Conservation (phyloP, 2,329 filamentous ascomycete genomes). For the Aurifilum marmelostoma region DNA sequence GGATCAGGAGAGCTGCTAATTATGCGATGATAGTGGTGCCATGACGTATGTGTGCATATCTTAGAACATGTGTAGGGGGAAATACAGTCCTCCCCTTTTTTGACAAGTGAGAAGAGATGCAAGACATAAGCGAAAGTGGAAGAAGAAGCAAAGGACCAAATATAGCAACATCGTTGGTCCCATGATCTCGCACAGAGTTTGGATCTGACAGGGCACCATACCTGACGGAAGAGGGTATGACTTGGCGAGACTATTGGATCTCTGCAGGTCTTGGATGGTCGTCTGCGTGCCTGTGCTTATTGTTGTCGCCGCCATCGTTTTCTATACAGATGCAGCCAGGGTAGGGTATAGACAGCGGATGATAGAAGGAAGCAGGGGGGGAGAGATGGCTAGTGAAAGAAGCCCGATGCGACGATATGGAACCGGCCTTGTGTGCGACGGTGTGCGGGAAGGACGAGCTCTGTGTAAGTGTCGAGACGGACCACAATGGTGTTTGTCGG, state of each 20-base stretch:
- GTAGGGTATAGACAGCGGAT: neutral
- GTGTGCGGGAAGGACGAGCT: neutral
- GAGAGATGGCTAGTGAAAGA: neutral
- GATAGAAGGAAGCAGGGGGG: neutral
- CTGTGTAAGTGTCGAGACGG: constrained; percentile 4
- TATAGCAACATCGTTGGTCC: neutral
- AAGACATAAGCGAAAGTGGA: neutral
- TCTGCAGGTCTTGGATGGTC: constrained; percentile 23
- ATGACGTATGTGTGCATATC: constrained; percentile 25
- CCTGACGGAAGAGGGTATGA: constrained; percentile 21
- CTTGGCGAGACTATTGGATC: constrained; percentile 4
- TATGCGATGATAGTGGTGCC: neutral
- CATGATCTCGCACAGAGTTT: neutral
- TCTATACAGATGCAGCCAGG: constrained; percentile 1
- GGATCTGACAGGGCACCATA: constrained; percentile 17
- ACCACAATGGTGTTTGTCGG: neutral
- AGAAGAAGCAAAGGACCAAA: neutral
- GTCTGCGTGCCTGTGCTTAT: constrained; percentile 28
- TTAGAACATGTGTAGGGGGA: constrained; percentile 5
- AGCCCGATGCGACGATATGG: neutral
- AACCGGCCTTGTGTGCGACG: neutral
- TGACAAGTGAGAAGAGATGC: neutral
- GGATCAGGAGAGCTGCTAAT: constrained; percentile 4
- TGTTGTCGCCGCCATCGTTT: constrained; percentile 27
- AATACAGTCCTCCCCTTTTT: constrained; percentile 3